Evolutionary conservation across 2,329 filamentous ascomycete genomes (phyloP).

Genomic region (Aspergillus proliferans): DNA sequence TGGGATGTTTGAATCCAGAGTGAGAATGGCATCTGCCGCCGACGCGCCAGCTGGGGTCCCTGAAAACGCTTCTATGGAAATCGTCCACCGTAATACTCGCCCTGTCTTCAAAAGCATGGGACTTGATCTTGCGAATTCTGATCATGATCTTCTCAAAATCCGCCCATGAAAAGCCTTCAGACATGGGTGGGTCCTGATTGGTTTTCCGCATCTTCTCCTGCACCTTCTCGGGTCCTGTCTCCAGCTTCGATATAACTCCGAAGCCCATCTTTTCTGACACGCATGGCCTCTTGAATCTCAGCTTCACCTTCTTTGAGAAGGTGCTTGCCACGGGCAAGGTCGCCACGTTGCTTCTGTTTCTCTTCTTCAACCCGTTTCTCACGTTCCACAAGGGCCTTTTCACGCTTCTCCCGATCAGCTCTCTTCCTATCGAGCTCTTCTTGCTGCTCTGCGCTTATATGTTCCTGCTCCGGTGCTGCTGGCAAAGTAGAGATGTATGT

Average conservation of each 20-base stretch:
- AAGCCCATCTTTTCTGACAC: constrained; percentile 36
- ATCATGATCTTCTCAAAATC: too few relatives aligned
- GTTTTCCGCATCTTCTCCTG: constrained; percentile 3
- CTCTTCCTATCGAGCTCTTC: constrained; percentile 31
- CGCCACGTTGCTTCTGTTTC: constrained; percentile 34
- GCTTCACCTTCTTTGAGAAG: constrained; percentile 39
- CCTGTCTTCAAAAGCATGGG: too few relatives aligned
- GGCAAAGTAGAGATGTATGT: constrained; percentile 40
- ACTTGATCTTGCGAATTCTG: too few relatives aligned
- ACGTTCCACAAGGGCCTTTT: constrained; percentile 38
- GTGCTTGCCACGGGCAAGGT: constrained; percentile 36
- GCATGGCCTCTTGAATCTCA: constrained; percentile 41
- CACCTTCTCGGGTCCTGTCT: constrained; percentile 1
- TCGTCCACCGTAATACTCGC: too few relatives aligned
- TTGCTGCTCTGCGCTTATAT: constrained; percentile 33
- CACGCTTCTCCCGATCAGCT: constrained; percentile 38
- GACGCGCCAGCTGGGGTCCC: too few relatives aligned
- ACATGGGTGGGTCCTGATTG: too few relatives aligned
- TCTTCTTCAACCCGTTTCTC: constrained; percentile 39
- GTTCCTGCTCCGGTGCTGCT: constrained; percentile 28
- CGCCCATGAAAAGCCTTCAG: too few relatives aligned
- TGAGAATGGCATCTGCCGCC: too few relatives aligned
- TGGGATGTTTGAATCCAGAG: too few relatives aligned
- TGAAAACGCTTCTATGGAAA: too few relatives aligned
- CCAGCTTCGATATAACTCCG: constrained; percentile 34